These are phyloP conservation scores for Lactifluus echinatus DNA, from an alignment of 768 basidiomycete species.

Conservation along the genomic window DNA sequence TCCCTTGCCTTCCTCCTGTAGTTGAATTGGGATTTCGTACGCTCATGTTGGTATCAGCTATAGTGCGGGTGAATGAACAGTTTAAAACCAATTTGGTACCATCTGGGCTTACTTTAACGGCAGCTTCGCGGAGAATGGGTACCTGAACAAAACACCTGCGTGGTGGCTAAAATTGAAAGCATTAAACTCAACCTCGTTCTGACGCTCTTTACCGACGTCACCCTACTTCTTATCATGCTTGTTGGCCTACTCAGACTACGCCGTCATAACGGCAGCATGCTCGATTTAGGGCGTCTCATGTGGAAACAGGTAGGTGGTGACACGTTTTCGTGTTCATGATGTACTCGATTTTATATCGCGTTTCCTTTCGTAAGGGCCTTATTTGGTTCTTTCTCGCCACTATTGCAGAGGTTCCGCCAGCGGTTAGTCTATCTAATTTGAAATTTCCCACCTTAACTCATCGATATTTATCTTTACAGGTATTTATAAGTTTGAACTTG, in stretches of 20 bases:
- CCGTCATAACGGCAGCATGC: background rate
- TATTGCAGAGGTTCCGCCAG: too few species aligned
- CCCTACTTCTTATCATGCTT: constrained; percentile 1
- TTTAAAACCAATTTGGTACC: background rate
- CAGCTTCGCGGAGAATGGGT: background rate
- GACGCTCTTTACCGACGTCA: background rate
- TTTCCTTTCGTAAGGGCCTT: background rate
- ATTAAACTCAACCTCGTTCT: background rate
- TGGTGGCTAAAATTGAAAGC: accelerated
- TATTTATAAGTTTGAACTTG: too few species aligned
- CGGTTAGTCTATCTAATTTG: too few species aligned
- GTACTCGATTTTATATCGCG: background rate
- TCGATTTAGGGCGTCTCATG: background rate
- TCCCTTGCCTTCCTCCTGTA: background rate
- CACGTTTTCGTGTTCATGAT: background rate
- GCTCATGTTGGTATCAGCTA: background rate
- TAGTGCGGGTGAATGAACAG: background rate
- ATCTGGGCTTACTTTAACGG: background rate
- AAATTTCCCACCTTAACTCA: too few species aligned
- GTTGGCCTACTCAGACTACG: background rate
- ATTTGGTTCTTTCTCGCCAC: too few species aligned
- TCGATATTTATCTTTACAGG: too few species aligned
- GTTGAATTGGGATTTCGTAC: background rate
- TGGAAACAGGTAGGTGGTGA: background rate
- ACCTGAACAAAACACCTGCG: background rate